These are phyloP conservation scores for Zygosaccharomyces bisporus DNA, from an alignment of 805 yeast genomes.

Conservation along the genomic window DNA sequence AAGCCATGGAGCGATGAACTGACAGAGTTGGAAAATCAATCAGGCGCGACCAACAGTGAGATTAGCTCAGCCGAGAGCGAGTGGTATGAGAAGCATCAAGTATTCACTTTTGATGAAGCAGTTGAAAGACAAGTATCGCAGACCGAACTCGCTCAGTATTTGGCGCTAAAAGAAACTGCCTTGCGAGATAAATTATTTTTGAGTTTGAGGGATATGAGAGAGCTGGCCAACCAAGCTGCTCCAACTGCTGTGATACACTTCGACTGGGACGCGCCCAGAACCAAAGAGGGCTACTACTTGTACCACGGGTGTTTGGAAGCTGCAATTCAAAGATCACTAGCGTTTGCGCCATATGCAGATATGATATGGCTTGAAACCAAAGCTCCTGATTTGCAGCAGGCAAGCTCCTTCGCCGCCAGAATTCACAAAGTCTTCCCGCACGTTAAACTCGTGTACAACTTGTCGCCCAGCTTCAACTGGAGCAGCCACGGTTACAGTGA, in stretches of 20 bases:
- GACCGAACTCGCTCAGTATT: conserved; percentile 28
- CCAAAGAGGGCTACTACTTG: conserved; percentile 54
- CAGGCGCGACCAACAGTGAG: conserved; percentile 38
- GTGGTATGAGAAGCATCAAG: conserved; percentile 44
- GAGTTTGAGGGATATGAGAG: conserved; percentile 24
- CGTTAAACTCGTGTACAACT: conserved; percentile 55
- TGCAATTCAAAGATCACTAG: conserved; percentile 51
- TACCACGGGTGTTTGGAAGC: conserved; percentile 48
- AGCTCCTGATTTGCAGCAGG: conserved; percentile 51
- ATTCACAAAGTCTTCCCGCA: conserved; percentile 48
- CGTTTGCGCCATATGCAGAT: conserved; percentile 57
- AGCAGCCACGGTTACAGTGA: conserved; percentile 51
- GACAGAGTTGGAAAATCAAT: conserved; percentile 41
- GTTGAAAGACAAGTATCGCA: conserved; percentile 32
- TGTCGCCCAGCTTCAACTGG: conserved; percentile 63
- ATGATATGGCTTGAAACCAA: conserved; percentile 62
- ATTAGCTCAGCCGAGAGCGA: conserved; percentile 41
- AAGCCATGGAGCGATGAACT: conserved; percentile 46
- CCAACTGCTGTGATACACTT: conserved; percentile 40
- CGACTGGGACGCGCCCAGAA: conserved; percentile 59
- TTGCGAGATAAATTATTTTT: conserved; percentile 25
- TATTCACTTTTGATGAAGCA: conserved; percentile 51
- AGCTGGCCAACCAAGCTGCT: conserved; percentile 27
- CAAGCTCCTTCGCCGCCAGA: conserved; percentile 43
- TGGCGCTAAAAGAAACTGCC: conserved; percentile 18